These are phyloP conservation scores for Candida adriatica DNA, from an alignment of 805 yeast genomes.

Conservation along the genomic window DNA sequence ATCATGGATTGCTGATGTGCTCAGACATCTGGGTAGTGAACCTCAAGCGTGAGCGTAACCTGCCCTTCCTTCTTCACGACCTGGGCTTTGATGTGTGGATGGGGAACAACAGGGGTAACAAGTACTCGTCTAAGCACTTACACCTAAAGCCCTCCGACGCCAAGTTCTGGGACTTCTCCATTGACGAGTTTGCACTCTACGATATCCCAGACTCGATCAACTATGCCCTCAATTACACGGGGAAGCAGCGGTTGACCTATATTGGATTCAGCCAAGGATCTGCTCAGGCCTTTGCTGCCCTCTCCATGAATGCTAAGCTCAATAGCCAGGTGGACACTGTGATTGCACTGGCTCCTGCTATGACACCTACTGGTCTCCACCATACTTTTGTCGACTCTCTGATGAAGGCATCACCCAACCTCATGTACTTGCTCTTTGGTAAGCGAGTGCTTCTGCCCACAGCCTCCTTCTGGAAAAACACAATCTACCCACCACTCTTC, in stretches of 20 bases:
- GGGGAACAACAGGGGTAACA: slow-evolving; percentile 90
- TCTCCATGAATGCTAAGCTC: slow-evolving; percentile 60
- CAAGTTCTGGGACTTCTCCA: slow-evolving; percentile 80
- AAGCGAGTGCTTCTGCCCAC: slow-evolving; percentile 62
- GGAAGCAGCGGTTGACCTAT: slow-evolving; percentile 54
- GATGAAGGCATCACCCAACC: slow-evolving; percentile 68
- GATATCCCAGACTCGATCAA: slow-evolving; percentile 85
- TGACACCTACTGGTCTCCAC: slow-evolving; percentile 81
- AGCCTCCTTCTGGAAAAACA: slow-evolving; percentile 72
- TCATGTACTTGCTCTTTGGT: slow-evolving; percentile 72
- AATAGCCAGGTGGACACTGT: slow-evolving; percentile 50
- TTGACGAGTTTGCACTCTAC: slow-evolving; percentile 87
- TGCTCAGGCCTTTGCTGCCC: slow-evolving; percentile 86
- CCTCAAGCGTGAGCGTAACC: slow-evolving; percentile 38
- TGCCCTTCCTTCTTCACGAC: slow-evolving; percentile 74
- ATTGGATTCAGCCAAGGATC: slow-evolving; percentile 94
- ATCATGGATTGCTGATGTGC: slow-evolving; percentile 88
- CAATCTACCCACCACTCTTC: slow-evolving; percentile 72
- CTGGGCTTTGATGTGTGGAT: slow-evolving; percentile 92
- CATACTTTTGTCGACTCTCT: slow-evolving; percentile 71
- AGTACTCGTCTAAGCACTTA: slow-evolving; percentile 78
- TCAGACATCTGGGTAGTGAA: slow-evolving; percentile 74
- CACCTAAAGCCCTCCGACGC: slow-evolving; percentile 31
- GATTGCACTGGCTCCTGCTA: slow-evolving; percentile 88
- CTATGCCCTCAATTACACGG: slow-evolving; percentile 53